Base-by-base conservation (phyloP, 495 filamentous ascomycete genomes). In the Penicillium verhagenii region DNA sequence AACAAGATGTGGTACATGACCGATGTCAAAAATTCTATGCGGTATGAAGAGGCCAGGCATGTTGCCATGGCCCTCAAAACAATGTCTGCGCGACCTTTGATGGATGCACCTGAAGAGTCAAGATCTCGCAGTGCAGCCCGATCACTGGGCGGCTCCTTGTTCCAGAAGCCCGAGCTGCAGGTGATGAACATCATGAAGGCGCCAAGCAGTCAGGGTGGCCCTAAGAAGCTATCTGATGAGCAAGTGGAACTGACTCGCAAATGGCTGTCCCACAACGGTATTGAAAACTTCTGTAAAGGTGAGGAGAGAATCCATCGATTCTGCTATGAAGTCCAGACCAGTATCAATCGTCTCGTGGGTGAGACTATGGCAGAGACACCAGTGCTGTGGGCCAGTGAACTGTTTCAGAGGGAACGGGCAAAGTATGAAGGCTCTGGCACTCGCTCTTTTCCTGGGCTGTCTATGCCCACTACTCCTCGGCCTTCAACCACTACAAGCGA, bases 1-100 rank as follows among this genome's bases (percentile, higher is more conserved):
- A 88, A 95, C 69, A 97, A 97, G 78, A 96, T 96, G 90, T 98
- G 94, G 94, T 98, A 96, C 68, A 89, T 94, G 59, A 96, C 92
- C 6, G 94, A 97, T 69, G 94, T 97, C 39, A 86, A 88, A 51
- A 93, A 96, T 63, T 97, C 93, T 16, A 90, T 84, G 38, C 81
- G 84, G 2, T 98, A 96, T 63, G 93, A 96, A 54, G 89, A 95
- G 67, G 91, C 91, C 20, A 86, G 86, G 54, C 87, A 93, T 66
- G 86, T 98, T 10, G 89, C 91, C 10, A 78, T 86, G 52, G 94
- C 94, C 26, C 72, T 98, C 42, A 94, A 92, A 68, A 89, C 86
- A n/a, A 98, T 98, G 94, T 72, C 83, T 10, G 68, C 76, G 16
- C 71, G 67, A 25, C 62, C 71, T 16, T 71, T 60, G 53, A 72